Conservation (phyloP, 257 asterid genomes). For the Nicotiana tabacum region DNA sequence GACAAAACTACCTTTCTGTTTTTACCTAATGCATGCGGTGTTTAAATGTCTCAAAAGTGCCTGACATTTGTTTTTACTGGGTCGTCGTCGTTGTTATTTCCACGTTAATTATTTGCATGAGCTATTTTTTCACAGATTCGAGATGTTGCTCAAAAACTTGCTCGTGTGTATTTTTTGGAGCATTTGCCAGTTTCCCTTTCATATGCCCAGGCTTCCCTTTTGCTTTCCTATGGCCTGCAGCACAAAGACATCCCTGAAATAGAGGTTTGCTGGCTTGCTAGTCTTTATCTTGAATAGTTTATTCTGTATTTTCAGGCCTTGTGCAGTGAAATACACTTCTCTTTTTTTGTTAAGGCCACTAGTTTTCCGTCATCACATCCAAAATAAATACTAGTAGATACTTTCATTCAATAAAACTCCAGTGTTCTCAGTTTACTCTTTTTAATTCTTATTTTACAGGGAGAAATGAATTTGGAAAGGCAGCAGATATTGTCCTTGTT, state of each 20-base stretch:
- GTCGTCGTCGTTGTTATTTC: background rate
- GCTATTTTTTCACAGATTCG: conserved; percentile 44
- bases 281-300: conserved; percentile 1
- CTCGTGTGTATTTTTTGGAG: conserved; percentile 60
- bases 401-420: background rate
- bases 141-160: conserved; percentile 48
- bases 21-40: background rate
- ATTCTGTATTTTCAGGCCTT: background rate
- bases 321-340: background rate
- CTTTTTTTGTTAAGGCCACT: background rate
- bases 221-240: conserved; percentile 90
- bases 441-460: conserved; percentile 33
- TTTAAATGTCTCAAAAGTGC: background rate
- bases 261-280: conserved; percentile 45
- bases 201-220: conserved; percentile 73
- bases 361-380: background rate
- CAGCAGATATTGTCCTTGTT: conserved; percentile 66
- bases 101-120: background rate
- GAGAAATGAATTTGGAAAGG: conserved; percentile 68
- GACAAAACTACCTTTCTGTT: background rate
- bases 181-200: conserved; percentile 79
- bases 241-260: conserved; percentile 50
- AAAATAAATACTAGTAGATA: background rate
- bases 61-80: background rate
- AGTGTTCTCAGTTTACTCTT: background rate